A percentile compares a stretch with the other conserved stretches of the same genome.
Evolutionary conservation across 2,329 filamentous ascomycete genomes (phyloP).

Genomic region (Onygenales sp.): DNA sequence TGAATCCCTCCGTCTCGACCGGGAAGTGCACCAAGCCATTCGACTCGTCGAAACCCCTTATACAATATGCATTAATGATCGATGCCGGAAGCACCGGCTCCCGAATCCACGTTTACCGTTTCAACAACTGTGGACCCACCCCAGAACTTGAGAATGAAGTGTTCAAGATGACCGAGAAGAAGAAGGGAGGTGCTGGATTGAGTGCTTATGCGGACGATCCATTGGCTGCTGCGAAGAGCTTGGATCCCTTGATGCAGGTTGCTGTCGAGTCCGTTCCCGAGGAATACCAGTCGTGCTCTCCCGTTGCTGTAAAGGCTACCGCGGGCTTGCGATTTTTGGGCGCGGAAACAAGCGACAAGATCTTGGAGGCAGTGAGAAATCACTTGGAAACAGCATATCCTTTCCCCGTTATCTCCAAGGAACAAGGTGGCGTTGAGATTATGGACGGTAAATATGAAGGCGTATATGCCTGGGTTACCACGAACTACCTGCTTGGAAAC

Average conservation of each 20-base stretch:
- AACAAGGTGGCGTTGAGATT: conserved; percentile 81
- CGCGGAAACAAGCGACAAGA: conserved; percentile 67
- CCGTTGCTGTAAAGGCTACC: conserved; percentile 95
- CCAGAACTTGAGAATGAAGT: conserved; percentile 87
- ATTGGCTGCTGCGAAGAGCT: conserved; percentile 75
- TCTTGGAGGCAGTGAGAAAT: conserved; percentile 72
- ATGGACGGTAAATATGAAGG: conserved; percentile 98
- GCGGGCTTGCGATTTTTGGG: conserved; percentile 86
- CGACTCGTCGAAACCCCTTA: conserved; percentile 81
- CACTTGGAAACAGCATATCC: conserved; percentile 84
- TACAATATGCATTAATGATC: conserved; percentile 98
- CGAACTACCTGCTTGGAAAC: conserved; percentile 96
- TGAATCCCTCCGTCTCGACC: conserved; percentile 25
- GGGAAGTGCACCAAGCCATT: conserved; percentile 73
- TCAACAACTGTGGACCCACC: conserved; percentile 96
- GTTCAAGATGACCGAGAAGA: conserved; percentile 89
- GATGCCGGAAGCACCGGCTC: conserved; percentile 97
- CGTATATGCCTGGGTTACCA: conserved; percentile 98
- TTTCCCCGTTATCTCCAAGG: conserved; percentile 82
- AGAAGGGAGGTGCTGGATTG: conserved; percentile 65
- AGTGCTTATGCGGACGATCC: conserved; percentile 83
- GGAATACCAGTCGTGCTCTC: conserved; percentile 81
- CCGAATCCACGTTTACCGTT: conserved; percentile 96
- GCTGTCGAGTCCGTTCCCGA: conserved; percentile 79
- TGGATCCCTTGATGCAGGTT: conserved; percentile 79